Evolutionary conservation across 192 early-diverging fungal species (phyloP), one percentile per base, ranked within the genome.

Genomic region (Chytriomyces hyalinus): DNA sequence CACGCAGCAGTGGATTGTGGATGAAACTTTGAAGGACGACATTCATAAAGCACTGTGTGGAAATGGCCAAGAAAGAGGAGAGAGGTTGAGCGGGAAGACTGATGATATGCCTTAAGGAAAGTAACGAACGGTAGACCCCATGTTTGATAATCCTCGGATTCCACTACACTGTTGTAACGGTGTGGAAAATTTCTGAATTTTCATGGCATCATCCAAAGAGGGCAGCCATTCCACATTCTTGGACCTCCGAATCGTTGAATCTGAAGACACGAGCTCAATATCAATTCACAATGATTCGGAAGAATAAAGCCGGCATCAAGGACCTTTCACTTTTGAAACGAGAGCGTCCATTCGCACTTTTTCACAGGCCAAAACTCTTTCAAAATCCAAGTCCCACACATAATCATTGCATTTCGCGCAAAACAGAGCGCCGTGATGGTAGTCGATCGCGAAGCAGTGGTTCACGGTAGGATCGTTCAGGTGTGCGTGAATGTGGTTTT

Each of bases 1-100:
- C 91, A 75, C 91, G 90, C 60, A 99, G 79, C 17, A 97, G 72
- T 26, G 96, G 97, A 78, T 99, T 99, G 80, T 97, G 95, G 17
- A 93, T 84, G 68, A 99, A 88, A 20, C 92, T 89, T 80, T 99
- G 97, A 51, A 99, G 84, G 26, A 99, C 92, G 5, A 92, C 93
- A 80, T 94, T 96, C 89, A 99, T 95, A 75, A 95, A 99, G 79
- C 97, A 99, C 76, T 78, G 64, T 57, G 36, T 36, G 36, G 36
- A 36, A 36, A 36, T 36, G 36, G 36, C 3, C 36, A 36, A 36
- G 36, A 36, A 36, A 36, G 4, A 36, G 36, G 36, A 36, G 36
- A 36, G 36, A 36, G 36, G 36, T 36, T 36, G 36, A 36, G 36
- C 36, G 36, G 0, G 36, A 0, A 36, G 36, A 36, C 36, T 36